These are phyloP conservation scores for Periconia digitata DNA, from an alignment of 2,329 filamentous ascomycete species.

Conservation along the genomic window DNA sequence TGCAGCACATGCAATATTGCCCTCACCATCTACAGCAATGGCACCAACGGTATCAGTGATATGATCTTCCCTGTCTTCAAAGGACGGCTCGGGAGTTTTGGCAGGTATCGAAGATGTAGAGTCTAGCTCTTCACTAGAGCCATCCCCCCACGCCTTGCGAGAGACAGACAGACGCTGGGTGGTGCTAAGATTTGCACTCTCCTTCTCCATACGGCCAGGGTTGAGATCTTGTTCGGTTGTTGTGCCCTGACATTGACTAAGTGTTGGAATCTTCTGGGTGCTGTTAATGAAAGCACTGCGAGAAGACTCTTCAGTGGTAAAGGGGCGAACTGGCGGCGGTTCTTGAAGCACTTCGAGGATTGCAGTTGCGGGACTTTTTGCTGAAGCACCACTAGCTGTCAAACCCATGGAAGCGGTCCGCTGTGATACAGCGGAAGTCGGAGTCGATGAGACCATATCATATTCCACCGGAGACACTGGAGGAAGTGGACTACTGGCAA, in stretches of 20 bases:
- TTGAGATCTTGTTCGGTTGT: conserved; percentile 6
- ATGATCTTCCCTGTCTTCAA: conserved; percentile 53
- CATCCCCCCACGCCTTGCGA: conserved; percentile 38
- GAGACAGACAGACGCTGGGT: conserved; percentile 26
- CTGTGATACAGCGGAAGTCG: conserved; percentile 17
- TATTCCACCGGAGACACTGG: conserved; percentile 5
- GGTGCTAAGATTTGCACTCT: conserved; percentile 20
- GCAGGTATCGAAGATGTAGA: conserved; percentile 18
- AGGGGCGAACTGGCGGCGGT: conserved; percentile 8
- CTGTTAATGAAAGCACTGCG: conserved; percentile 47
- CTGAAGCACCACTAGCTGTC: conserved; percentile 18
- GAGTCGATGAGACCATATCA: conserved; percentile 13
- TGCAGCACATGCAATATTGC: conserved; percentile 89
- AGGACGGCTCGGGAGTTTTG: conserved; percentile 4
- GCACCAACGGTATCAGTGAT: conserved; percentile 95
- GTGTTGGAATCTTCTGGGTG: conserved; percentile 43
- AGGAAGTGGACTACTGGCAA: background rate
- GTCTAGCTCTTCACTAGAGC: conserved; percentile 40
- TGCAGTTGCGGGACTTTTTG: conserved; percentile 15
- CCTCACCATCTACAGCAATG: conserved; percentile 83
- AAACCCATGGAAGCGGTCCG: conserved; percentile 22
- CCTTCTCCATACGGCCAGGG: conserved; percentile 15
- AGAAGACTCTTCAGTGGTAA: conserved; percentile 34
- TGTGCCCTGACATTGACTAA: conserved; percentile 20
- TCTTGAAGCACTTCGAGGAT: conserved; percentile 8